phyloP scores from a whole-genome alignment of 306 rosid genomes.

The Acacia crassicarpa region DNA sequence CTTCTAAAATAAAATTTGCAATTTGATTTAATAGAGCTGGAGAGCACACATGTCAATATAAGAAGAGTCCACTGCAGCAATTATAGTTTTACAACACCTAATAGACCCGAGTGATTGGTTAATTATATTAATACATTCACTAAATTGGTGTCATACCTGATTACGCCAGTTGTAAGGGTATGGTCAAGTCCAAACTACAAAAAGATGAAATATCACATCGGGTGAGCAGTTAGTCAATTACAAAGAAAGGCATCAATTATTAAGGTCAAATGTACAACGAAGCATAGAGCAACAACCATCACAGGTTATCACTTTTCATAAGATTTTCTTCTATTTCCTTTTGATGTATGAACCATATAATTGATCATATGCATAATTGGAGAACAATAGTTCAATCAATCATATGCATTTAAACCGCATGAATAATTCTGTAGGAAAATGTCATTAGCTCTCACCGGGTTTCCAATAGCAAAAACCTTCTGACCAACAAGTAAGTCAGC shows the following conservation, averaged over 20 bases:
- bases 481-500: conserved; percentile 98
- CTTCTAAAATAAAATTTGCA: not conserved
- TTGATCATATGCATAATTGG: not conserved
- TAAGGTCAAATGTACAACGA: conserved; percentile 7
- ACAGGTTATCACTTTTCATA: not conserved
- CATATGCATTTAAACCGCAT: not conserved
- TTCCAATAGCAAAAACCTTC: conserved; percentile 95
- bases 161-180: conserved; percentile 81
- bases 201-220: conserved; percentile 26
- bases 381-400: not conserved
- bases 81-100: conserved; percentile 17
- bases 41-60: not conserved
- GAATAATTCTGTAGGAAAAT: conserved; percentile 4
- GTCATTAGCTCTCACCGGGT: conserved; percentile 68
- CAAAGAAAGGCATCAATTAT: conserved; percentile 21
- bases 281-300: not conserved
- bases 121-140: conserved; percentile 12
- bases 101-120: not conserved
- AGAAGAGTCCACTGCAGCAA: conserved; percentile 1
- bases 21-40: not conserved
- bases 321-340: not conserved
- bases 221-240: conserved; percentile 14
- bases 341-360: not conserved
- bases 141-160: conserved; percentile 56
- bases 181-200: conserved; percentile 75